Evolutionary conservation across 192 early-diverging fungal species (phyloP).

Genomic region (Pilaira anomala): DNA sequence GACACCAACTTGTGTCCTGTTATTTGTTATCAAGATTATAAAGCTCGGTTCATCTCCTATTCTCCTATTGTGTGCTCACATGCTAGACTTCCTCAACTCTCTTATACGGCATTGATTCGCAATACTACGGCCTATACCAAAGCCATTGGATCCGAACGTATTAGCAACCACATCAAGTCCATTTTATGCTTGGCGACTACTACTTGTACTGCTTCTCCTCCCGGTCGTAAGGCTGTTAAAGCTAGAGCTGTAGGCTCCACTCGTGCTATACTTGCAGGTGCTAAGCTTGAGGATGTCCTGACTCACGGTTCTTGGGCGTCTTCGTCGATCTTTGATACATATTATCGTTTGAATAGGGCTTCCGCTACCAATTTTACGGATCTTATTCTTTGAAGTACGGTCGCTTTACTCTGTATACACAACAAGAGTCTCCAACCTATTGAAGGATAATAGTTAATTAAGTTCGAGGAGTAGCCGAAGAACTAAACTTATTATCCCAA

Average conservation of each 20-base stretch:
- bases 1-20: neutral
- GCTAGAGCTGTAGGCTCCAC: neutral
- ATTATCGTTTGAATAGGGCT: neutral
- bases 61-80: neutral
- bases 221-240: no score
- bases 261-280: neutral
- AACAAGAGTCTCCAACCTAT: neutral
- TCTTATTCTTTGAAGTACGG: neutral
- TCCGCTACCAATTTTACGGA: conserved; percentile 1
- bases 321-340: neutral
- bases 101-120: neutral
- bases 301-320: conserved; percentile 14
- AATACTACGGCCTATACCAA: neutral
- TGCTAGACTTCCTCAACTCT: neutral
- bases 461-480: neutral
- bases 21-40: neutral
- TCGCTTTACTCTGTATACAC: neutral
- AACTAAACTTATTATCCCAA: neutral
- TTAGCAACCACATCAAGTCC: neutral
- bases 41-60: neutral
- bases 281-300: neutral
- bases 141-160: neutral
- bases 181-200: neutral
- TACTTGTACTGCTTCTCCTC: neutral
- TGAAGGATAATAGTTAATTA: neutral